Percentiles rank a stretch among this genome's conserved stretches.
Evolutionary conservation across 1,284 basidiomycete species (phyloP).

Genomic region (Sporisorium exsertum): DNA sequence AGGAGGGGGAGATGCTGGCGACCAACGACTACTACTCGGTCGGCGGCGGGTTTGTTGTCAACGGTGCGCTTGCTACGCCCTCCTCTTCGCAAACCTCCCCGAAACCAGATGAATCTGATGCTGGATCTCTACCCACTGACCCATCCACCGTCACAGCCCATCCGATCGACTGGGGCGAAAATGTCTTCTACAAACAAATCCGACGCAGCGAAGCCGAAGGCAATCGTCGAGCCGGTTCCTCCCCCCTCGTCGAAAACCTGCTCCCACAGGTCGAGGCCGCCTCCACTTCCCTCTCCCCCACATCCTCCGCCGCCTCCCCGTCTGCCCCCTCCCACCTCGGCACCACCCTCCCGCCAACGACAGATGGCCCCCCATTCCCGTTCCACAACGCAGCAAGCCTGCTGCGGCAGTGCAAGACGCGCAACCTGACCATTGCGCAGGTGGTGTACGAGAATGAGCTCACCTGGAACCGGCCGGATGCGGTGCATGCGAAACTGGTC

Average conservation of each 20-base stretch:
- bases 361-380: slow-evolving; percentile 78
- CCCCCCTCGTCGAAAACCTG: slow-evolving; percentile 10
- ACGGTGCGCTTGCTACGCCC: slow-evolving; percentile 61
- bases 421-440: slow-evolving; percentile 76
- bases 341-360: slow-evolving; percentile 15
- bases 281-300: neutral
- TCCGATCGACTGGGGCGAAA: slow-evolving; percentile 80
- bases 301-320: neutral
- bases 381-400: slow-evolving; percentile 84
- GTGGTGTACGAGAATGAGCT: slow-evolving; percentile 95
- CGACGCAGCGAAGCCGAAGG: slow-evolving; percentile 82
- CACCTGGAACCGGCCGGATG: slow-evolving; percentile 59
- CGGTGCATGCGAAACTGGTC: slow-evolving; percentile 58
- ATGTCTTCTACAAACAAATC: slow-evolving; percentile 96
- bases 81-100: slow-evolving; percentile 6
- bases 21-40: slow-evolving; percentile 89
- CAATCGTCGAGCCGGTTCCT: slow-evolving; percentile 73
- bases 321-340: slow-evolving; percentile 9
- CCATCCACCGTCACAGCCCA: slow-evolving; percentile 17
- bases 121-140: slow-evolving; percentile 23
- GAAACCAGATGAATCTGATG: neutral
- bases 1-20: slow-evolving; percentile 84
- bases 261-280: slow-evolving; percentile 28
- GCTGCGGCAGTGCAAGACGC: slow-evolving; percentile 80
- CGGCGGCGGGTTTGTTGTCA: slow-evolving; percentile 66